A percentile compares a stretch with the other conserved stretches of the same genome.
Evolutionary conservation across 2,329 filamentous ascomycete species (phyloP).

Genomic region (Aspergillus carbonarius): DNA sequence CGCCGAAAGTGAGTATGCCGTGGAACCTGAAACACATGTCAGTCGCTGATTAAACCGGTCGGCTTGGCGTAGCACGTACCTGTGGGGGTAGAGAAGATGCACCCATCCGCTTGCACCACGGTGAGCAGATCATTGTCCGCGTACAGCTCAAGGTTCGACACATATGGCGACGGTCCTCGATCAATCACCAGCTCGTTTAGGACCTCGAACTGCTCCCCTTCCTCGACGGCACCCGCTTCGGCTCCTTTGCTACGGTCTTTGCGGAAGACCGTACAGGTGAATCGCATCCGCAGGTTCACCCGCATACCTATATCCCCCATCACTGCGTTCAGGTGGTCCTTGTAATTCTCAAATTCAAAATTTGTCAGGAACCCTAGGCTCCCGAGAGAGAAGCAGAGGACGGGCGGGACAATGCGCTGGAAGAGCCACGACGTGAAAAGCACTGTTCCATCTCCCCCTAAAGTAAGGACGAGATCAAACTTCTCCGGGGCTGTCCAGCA

Average conservation of each 20-base stretch:
- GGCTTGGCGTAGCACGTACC: slow-evolving; percentile 48
- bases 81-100: slow-evolving; percentile 96
- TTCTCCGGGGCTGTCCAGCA: slow-evolving; percentile 93
- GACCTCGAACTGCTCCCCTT: slow-evolving; percentile 95
- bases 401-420: slow-evolving; percentile 89
- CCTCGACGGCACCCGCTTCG: slow-evolving; percentile 65
- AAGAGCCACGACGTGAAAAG: slow-evolving; percentile 96
- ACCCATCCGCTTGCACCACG: slow-evolving; percentile 93
- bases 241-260: slow-evolving; percentile 52
- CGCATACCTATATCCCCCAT: slow-evolving; percentile 97
- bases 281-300: slow-evolving; percentile 96
- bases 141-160: slow-evolving; percentile 94
- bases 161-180: slow-evolving; percentile 91
- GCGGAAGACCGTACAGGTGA: slow-evolving; percentile 95
- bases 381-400: slow-evolving; percentile 86
- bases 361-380: slow-evolving; percentile 95
- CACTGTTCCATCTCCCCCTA: slow-evolving; percentile 95
- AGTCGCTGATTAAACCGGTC: not conserved
- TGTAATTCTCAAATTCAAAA: slow-evolving; percentile 90
- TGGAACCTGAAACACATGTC: slow-evolving; percentile 57
- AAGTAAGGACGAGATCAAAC: slow-evolving; percentile 90
- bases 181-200: slow-evolving; percentile 98
- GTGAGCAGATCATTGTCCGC: slow-evolving; percentile 94
- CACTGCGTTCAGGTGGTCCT: slow-evolving; percentile 78
- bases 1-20: slow-evolving; percentile 92